Evolutionary conservation across 768 basidiomycete species (phyloP).

Genomic region (Tylopilus sp.): DNA sequence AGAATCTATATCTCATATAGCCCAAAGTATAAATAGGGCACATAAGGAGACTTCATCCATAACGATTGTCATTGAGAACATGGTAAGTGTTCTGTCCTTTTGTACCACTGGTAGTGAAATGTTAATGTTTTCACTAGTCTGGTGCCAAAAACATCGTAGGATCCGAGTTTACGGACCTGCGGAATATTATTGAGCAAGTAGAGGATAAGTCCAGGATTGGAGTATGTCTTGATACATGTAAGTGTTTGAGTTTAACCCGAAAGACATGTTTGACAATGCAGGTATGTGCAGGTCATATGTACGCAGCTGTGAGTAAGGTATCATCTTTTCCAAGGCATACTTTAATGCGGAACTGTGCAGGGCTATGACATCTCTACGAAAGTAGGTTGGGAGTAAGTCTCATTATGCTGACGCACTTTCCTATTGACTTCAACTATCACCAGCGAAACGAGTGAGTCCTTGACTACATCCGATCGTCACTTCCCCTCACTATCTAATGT

Average conservation of each 20-base stretch:
- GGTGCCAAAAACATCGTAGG: slow-evolving; percentile 80
- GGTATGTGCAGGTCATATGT: slow-evolving; percentile 57
- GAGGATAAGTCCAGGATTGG: slow-evolving; percentile 73
- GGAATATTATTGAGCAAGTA: slow-evolving; percentile 63
- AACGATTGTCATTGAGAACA: slow-evolving; percentile 75
- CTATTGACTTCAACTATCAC: neutral
- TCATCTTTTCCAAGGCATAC: slow-evolving; percentile 28
- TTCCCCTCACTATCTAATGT: neutral
- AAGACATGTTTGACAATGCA: neutral
- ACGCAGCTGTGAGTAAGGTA: slow-evolving; percentile 61
- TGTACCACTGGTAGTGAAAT: neutral
- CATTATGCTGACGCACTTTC: neutral
- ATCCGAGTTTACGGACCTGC: slow-evolving; percentile 63
- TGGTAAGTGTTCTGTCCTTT: slow-evolving; percentile 44
- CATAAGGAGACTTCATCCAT: slow-evolving; percentile 59
- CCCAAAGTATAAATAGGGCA: slow-evolving; percentile 69
- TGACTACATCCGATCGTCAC: neutral
- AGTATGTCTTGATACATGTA: slow-evolving; percentile 85
- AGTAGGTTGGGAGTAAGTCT: slow-evolving; percentile 64
- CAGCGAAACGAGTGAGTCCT: slow-evolving; percentile 27
- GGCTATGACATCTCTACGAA: slow-evolving; percentile 79
- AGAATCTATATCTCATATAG: slow-evolving; percentile 61
- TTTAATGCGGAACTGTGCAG: slow-evolving; percentile 30
- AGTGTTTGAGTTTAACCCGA: slow-evolving; percentile 7
- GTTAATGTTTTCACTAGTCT: slow-evolving; percentile 42